These are phyloP conservation scores for Lentinula boryana DNA, from an alignment of 768 basidiomycete species.

Conservation along the genomic window DNA sequence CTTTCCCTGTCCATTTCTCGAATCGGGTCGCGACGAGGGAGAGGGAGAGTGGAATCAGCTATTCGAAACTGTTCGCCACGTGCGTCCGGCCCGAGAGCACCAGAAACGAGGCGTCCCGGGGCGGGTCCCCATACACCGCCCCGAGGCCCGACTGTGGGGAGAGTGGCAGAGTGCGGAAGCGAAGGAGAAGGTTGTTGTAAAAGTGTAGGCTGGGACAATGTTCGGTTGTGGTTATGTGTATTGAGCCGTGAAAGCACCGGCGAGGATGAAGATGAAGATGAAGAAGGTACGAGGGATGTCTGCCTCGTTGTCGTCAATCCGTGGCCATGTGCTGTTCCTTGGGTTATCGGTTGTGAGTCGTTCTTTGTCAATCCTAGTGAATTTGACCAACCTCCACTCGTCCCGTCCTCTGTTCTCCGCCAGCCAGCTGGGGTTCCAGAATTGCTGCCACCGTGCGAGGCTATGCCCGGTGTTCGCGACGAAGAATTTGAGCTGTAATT, in stretches of 20 bases:
- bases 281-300: neutral
- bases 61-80: slow-evolving; percentile 1
- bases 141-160: neutral
- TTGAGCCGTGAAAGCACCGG: neutral
- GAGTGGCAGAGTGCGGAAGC: neutral
- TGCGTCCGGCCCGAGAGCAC: neutral
- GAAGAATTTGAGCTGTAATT: slow-evolving; percentile 18
- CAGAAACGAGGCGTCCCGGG: neutral
- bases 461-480: slow-evolving; percentile 5
- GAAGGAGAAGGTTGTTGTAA: neutral
- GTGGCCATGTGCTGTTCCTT: neutral
- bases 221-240: neutral
- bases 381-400: neutral
- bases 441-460: neutral
- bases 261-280: neutral
- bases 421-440: slow-evolving; percentile 13
- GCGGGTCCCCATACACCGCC: neutral
- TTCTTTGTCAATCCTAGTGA: neutral
- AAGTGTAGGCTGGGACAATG: neutral
- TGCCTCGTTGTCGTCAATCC: neutral
- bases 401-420: slow-evolving; percentile 11
- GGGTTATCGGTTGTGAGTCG: neutral
- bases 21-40: neutral
- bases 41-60: neutral
- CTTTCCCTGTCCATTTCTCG: slow-evolving; percentile 3